These are phyloP conservation scores for Paulownia fortunei DNA, from an alignment of 257 asterid genomes.

Conservation along the genomic window DNA sequence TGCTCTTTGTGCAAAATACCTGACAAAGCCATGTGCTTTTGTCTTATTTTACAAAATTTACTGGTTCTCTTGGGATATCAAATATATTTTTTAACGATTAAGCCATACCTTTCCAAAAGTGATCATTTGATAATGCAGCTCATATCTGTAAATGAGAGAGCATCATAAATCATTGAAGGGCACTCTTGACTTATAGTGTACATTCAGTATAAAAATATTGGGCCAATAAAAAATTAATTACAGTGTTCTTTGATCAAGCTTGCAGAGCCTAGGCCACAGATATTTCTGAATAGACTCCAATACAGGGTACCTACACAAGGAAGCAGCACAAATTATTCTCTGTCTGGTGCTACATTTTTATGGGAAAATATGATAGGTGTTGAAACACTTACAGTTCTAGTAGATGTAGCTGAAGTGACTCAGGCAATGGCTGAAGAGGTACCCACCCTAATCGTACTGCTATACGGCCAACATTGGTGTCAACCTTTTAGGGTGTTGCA, in stretches of 20 bases:
- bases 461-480: constrained; percentile 97
- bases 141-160: constrained; percentile 59
- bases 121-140: constrained; percentile 84
- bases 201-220: background rate
- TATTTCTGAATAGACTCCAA: constrained; percentile 75
- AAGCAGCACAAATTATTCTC: constrained; percentile 34
- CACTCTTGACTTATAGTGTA: background rate
- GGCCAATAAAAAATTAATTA: constrained; percentile 29
- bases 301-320: constrained; percentile 64
- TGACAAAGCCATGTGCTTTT: no score
- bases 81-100: constrained; percentile 4
- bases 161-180: constrained; percentile 25
- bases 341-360: constrained; percentile 20
- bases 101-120: constrained; percentile 76
- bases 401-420: constrained; percentile 94
- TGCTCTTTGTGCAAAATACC: constrained; percentile 86
- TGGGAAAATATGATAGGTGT: constrained; percentile 28
- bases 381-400: constrained; percentile 79
- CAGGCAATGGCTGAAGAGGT: constrained; percentile 98
- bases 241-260: constrained; percentile 73
- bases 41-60: no score
- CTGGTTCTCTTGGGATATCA: no score
- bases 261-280: constrained; percentile 77
- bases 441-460: constrained; percentile 99
- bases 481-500: constrained; percentile 65